Evolutionary conservation across 768 basidiomycete species (phyloP), one percentile per base, ranked within the genome.

Genomic region (Leccinum sublutescens): DNA sequence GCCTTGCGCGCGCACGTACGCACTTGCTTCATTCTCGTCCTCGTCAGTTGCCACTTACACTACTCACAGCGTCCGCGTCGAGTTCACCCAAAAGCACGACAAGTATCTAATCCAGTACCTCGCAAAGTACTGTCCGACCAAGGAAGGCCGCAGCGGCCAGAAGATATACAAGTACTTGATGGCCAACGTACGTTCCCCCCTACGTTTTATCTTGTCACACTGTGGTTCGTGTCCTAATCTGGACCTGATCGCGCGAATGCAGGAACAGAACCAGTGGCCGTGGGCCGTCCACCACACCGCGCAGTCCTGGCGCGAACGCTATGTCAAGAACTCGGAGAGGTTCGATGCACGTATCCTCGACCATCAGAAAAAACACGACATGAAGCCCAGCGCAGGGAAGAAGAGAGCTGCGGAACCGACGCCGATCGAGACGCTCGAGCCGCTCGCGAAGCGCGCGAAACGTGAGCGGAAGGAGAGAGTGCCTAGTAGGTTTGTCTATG

Each of bases 261-360:
- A 85, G 83, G 68, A 60, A 23, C 58, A 74, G 0, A 63, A 65
- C 0, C 71, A 67, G 59, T 87, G 85, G 83, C 70, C 76, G 11
- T 88, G 85, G 83, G 70, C 78, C n/a, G 60, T 52, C 17, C 71
- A 68, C 6, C 87, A 87, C 67, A 3, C 84, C 3, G 83, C 78
- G 82, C 76, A 77, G n/a, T 85, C 85, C 4, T 88, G 87, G 87
- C 80, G 84, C 23, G 79, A 83, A 50, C 77, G 80, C n/a, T 88
- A 88, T 62, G 74, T 67, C 60, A 82, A 76, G 61, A 75, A 86
- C 52, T 52, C 74, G 40, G 63, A 34, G 0, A 23, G 62, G 0
- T 85, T 84, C 54, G 78, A 87, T 59, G 27, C 10, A 2, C 53
- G 50, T n/a, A 85, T 87, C 40, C 62, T 52, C 38, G 65, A 48